Conservation (phyloP, 2,329 filamentous ascomycete species). For the Calonectria ilicicola region DNA sequence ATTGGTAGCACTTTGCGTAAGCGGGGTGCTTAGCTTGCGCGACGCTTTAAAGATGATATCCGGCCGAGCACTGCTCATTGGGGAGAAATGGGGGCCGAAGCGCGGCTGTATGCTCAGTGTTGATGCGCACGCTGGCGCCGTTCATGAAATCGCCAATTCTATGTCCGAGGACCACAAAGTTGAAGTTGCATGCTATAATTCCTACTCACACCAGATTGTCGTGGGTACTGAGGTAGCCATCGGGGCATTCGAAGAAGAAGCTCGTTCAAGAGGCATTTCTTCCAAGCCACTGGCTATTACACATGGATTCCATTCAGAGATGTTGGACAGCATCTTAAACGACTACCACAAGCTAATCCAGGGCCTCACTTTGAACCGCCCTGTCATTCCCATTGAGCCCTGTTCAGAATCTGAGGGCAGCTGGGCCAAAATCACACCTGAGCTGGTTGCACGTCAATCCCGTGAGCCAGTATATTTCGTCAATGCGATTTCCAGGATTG, state of each 20-base stretch:
- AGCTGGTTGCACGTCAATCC: not conserved
- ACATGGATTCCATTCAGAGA: not conserved
- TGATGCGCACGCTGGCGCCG: not conserved
- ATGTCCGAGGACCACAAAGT: not conserved
- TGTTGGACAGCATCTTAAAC: not conserved
- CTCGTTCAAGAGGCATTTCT: not conserved
- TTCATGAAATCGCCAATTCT: not conserved
- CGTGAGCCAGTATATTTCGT: not conserved
- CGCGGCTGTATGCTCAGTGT: conserved; percentile 2
- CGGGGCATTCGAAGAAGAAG: not conserved
- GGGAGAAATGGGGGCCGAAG: not conserved
- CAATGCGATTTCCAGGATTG: not conserved
- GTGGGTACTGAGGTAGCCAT: not conserved
- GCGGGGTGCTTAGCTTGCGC: not conserved
- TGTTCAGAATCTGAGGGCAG: not conserved
- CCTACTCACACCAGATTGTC: not conserved
- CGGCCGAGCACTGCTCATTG: not conserved
- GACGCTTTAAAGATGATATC: not conserved
- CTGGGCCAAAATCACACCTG: not conserved
- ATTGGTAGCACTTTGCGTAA: not conserved
- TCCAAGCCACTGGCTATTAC: not conserved
- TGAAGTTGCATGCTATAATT: not conserved
- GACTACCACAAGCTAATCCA: not conserved
- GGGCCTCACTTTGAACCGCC: not conserved
- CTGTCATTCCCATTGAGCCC: not conserved